A percentile compares a stretch with the other conserved stretches of the same genome.
Conservation (phyloP, 257 asterid species). For the Coffea eugenioides region DNA sequence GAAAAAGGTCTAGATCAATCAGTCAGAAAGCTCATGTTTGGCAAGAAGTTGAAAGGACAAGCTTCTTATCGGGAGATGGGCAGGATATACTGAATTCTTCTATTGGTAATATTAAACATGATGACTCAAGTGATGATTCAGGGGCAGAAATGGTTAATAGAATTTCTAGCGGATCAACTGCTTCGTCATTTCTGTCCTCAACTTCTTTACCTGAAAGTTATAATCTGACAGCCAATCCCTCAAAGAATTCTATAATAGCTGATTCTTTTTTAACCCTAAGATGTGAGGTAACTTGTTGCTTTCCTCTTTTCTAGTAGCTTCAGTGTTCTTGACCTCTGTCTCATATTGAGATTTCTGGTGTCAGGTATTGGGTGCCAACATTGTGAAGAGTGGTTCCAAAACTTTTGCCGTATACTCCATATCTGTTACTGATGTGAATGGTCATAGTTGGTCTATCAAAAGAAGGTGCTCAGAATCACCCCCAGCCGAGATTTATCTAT, state of each 20-base stretch:
- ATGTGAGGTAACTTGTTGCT: conserved; percentile 69
- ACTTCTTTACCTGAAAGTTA: conserved; percentile 62
- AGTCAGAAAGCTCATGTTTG: conserved; percentile 58
- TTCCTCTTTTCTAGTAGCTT: conserved; percentile 18
- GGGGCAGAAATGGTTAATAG: conserved; percentile 61
- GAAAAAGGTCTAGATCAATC: conserved; percentile 63
- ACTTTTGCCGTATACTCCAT: conserved; percentile 83
- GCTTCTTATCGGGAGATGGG: conserved; percentile 71
- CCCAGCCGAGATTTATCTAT: conserved; percentile 4
- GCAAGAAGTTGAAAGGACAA: conserved; percentile 78
- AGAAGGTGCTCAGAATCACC: conserved; percentile 62
- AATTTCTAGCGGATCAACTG: conserved; percentile 59
- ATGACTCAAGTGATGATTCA: conserved; percentile 72
- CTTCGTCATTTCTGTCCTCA: conserved; percentile 69
- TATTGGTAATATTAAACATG: conserved; percentile 44
- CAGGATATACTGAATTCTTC: conserved; percentile 56
- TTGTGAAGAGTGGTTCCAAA: conserved; percentile 91
- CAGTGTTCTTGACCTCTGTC: conserved; percentile 21
- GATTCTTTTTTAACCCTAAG: conserved; percentile 70
- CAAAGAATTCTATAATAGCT: conserved; percentile 61
- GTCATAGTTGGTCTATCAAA: conserved; percentile 91
- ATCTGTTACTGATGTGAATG: conserved; percentile 76
- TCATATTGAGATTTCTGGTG: conserved; percentile 28
- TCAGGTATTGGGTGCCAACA: conserved; percentile 86
- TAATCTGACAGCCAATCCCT: conserved; percentile 49